phyloP scores from a whole-genome alignment of 192 early-diverging fungal species.

The Fimicolochytrium jonesii region DNA sequence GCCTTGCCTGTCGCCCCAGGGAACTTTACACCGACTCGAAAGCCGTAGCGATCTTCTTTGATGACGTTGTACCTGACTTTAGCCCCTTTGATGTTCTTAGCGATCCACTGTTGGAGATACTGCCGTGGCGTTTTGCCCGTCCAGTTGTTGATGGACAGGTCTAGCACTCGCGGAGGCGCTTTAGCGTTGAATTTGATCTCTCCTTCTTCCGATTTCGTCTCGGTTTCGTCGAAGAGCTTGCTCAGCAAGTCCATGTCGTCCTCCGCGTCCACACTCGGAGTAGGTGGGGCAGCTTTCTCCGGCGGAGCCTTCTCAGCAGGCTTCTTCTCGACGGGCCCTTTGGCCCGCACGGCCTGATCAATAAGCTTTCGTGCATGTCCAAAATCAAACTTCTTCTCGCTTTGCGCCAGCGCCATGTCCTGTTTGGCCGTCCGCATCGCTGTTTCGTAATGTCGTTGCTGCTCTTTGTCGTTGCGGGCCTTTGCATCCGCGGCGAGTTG shows the following conservation, averaged over 20 bases:
- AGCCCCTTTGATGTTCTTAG: background rate
- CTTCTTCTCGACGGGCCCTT: background rate
- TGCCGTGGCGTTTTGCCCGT: constrained; percentile 13
- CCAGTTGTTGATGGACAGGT: background rate
- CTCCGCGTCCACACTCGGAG: background rate
- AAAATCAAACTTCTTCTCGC: background rate
- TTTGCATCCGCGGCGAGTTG: background rate
- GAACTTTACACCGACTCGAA: constrained; percentile 5
- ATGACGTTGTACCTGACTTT: background rate
- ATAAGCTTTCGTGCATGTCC: background rate
- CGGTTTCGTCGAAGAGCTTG: background rate
- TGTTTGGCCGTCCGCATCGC: background rate
- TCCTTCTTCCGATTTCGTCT: too few species aligned
- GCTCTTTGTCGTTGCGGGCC: background rate
- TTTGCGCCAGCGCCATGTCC: background rate
- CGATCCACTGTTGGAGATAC: constrained; percentile 8
- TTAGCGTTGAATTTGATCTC: too few species aligned
- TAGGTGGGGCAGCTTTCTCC: too few species aligned
- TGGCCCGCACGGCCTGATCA: too few species aligned
- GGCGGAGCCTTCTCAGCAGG: too few species aligned
- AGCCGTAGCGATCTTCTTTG: background rate
- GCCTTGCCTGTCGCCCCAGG: constrained; percentile 4
- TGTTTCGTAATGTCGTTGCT: background rate
- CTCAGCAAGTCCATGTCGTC: background rate
- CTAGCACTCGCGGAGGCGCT: background rate